Percentiles rank a stretch among this genome's conserved stretches.
These are phyloP conservation scores for Murraya koenigii DNA, from an alignment of 345 rosid genomes.

Conservation along the genomic window DNA sequence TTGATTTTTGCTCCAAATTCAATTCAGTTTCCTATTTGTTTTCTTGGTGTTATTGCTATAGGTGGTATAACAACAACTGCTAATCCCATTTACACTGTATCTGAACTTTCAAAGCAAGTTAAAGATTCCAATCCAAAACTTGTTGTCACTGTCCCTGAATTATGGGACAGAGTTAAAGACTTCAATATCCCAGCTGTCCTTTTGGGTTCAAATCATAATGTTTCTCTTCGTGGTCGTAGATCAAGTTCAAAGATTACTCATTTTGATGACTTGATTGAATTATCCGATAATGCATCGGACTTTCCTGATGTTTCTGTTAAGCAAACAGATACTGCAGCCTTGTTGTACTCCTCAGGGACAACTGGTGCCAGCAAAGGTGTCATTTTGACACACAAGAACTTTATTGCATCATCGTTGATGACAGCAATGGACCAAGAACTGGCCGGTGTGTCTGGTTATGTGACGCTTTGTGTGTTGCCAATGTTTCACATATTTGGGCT, in stretches of 20 bases:
- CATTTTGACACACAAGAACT: constrained; percentile 68
- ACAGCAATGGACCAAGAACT: constrained; percentile 49
- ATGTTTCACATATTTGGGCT: constrained; percentile 93
- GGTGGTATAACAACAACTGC: constrained; percentile 78
- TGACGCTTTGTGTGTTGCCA: constrained; percentile 66
- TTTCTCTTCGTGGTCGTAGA: background rate
- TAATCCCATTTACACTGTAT: constrained; percentile 67
- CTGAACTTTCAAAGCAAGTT: constrained; percentile 68
- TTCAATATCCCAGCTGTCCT: constrained; percentile 58
- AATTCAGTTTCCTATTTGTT: constrained; percentile 64
- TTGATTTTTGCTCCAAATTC: constrained; percentile 82
- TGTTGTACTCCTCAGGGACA: constrained; percentile 88
- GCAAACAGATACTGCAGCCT: constrained; percentile 63
- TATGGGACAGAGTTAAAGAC: constrained; percentile 57
- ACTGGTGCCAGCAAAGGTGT: constrained; percentile 90
- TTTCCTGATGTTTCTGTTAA: constrained; percentile 41
- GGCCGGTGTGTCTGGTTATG: constrained; percentile 46
- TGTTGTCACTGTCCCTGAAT: constrained; percentile 51
- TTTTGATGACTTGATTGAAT: constrained; percentile 48
- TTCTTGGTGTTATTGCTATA: constrained; percentile 59
- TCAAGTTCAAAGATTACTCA: constrained; percentile 29
- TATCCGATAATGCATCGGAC: constrained; percentile 40
- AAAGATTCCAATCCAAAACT: constrained; percentile 68
- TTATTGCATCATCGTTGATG: constrained; percentile 64
- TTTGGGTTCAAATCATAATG: constrained; percentile 40